phyloP scores from a whole-genome alignment of 2,329 filamentous ascomycete species.

The Ophiostoma himal-ulmi region DNA sequence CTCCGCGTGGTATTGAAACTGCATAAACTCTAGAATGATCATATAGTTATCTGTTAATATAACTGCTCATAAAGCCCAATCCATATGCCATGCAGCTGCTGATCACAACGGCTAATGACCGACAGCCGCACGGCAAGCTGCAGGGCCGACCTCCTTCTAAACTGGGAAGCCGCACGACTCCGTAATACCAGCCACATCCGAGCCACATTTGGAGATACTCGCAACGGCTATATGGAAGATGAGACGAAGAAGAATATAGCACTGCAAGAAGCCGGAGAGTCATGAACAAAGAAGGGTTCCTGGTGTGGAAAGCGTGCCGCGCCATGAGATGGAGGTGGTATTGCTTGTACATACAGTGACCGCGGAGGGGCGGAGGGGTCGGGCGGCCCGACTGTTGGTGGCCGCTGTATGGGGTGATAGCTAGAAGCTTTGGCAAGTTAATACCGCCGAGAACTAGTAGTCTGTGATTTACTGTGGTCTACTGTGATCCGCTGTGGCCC shows the following conservation, averaged over 20 bases:
- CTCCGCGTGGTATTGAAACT: neutral
- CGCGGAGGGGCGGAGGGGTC: neutral
- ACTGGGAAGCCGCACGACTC: neutral
- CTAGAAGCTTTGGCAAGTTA: neutral
- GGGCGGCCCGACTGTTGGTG: neutral
- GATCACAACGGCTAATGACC: neutral
- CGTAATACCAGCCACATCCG: neutral
- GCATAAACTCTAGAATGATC: neutral
- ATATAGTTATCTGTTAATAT: no score
- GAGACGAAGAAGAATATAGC: neutral
- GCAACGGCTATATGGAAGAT: neutral
- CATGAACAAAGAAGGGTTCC: neutral
- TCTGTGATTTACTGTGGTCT: neutral
- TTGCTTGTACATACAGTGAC: neutral
- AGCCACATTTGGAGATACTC: neutral
- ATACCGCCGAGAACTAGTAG: neutral
- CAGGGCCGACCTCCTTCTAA: neutral
- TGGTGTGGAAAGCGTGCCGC: neutral
- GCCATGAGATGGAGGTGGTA: neutral
- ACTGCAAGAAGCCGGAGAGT: neutral
- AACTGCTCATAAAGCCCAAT: no score
- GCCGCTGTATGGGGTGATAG: neutral
- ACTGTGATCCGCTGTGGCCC: neutral
- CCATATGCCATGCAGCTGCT: neutral
- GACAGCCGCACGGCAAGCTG: neutral